Evolutionary conservation across 257 asterid genomes (phyloP).

Genomic region (Schizonepeta tenuifolia): DNA sequence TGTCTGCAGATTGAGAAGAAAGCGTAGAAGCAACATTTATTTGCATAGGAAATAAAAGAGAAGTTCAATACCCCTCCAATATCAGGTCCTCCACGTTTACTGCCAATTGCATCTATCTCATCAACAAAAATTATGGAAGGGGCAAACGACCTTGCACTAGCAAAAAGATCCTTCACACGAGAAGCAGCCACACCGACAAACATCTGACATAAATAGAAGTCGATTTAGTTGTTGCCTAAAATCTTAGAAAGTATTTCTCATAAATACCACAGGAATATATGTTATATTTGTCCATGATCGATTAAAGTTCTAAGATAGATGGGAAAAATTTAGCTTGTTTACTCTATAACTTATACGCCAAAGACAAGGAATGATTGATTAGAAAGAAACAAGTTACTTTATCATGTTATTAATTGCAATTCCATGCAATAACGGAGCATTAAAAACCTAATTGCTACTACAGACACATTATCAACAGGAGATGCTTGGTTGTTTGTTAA

Average conservation of each 20-base stretch:
- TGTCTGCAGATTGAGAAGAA: conserved; percentile 21
- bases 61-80: conserved; percentile 89
- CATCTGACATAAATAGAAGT: conserved; percentile 60
- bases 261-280: background rate
- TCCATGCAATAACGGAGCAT: conserved; percentile 1
- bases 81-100: conserved; percentile 99
- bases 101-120: conserved; percentile 99
- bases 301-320: background rate
- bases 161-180: conserved; percentile 97
- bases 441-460: conserved; percentile 21
- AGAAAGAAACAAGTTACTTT: background rate
- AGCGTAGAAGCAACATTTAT: conserved; percentile 20
- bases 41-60: conserved; percentile 16
- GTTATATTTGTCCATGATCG: background rate
- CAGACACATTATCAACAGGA: background rate
- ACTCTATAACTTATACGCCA: conserved; percentile 1
- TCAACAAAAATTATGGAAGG: conserved; percentile 98
- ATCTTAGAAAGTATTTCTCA: conserved; percentile 27
- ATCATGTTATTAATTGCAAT: conserved; percentile 12
- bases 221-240: conserved; percentile 25
- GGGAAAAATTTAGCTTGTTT: background rate
- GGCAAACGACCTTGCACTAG: conserved; percentile 94
- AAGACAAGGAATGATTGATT: conserved; percentile 9
- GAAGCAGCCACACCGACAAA: conserved; percentile 99
- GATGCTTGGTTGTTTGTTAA: background rate